Percentiles rank a stretch among this genome's conserved stretches.
phyloP scores from a whole-genome alignment of 352 stramenopile species.

The Phytophthora citricola region DNA sequence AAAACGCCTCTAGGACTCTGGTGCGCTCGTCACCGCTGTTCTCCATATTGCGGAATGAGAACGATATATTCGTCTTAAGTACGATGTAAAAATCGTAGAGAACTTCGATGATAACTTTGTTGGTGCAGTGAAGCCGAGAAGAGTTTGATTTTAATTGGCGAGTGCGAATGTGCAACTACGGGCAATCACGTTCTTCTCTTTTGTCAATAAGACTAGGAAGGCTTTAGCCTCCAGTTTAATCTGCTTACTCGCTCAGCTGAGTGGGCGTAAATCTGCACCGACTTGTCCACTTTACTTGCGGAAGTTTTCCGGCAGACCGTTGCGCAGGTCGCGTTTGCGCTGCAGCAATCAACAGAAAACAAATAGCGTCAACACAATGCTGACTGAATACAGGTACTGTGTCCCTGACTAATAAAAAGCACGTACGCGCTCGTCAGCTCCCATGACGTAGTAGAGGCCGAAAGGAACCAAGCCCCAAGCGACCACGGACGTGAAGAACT shows the following conservation, averaged over 20 bases:
- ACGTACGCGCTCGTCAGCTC: conserved; percentile 71
- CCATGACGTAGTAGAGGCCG: conserved; percentile 68
- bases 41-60: background rate
- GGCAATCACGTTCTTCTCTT: background rate
- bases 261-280: conserved; percentile 1
- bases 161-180: conserved; percentile 2
- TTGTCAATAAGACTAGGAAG: background rate
- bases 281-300: conserved; percentile 46
- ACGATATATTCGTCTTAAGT: conserved; percentile 16
- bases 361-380: conserved; percentile 1
- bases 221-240: background rate
- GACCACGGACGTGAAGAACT: conserved; percentile 65
- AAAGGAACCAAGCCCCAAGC: conserved; percentile 71
- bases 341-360: conserved; percentile 15
- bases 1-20: conserved; percentile 55
- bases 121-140: background rate
- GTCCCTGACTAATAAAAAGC: background rate
- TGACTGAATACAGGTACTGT: background rate
- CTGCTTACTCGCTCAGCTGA: background rate
- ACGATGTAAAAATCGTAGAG: background rate
- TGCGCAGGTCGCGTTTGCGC: conserved; percentile 51
- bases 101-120: no score
- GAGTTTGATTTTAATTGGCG: conserved; percentile 7
- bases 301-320: conserved; percentile 64
- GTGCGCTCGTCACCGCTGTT: conserved; percentile 10